phyloP scores from a whole-genome alignment of 192 early-diverging fungal genomes.

The Neocallimastix lanati region DNA sequence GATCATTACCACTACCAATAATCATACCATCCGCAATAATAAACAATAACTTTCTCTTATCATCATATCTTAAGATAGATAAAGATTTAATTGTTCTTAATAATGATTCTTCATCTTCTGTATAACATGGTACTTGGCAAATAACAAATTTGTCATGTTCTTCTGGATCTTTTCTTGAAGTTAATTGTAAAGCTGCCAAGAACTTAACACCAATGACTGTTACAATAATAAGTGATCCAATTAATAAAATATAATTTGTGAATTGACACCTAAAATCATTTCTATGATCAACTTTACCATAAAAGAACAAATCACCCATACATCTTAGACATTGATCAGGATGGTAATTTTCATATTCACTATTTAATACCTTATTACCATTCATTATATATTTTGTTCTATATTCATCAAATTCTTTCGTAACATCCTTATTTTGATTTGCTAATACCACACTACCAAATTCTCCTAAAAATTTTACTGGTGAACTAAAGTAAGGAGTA shows the following conservation, averaged over 20 bases:
- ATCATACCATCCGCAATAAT: conserved; percentile 95
- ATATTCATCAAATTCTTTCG: background rate
- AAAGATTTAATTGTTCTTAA: conserved; percentile 87
- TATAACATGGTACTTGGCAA: conserved; percentile 91
- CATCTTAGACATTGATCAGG: conserved; percentile 31
- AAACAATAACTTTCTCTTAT: conserved; percentile 93
- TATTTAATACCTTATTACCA: background rate
- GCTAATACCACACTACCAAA: background rate
- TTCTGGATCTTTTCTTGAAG: conserved; percentile 51
- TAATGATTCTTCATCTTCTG: conserved; percentile 88
- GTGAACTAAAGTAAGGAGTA: background rate
- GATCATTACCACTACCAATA: conserved; percentile 89
- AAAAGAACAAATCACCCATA: conserved; percentile 65
- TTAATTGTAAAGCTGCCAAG: conserved; percentile 76
- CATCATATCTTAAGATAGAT: conserved; percentile 75
- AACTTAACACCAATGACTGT: conserved; percentile 70
- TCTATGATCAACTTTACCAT: conserved; percentile 69
- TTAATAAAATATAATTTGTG: conserved; percentile 68
- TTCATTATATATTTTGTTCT: background rate
- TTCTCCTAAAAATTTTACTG: background rate
- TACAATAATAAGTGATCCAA: conserved; percentile 61
- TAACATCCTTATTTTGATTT: background rate
- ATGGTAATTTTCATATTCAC: conserved; percentile 7
- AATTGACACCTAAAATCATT: conserved; percentile 61
- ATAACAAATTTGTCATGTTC: conserved; percentile 82